phyloP scores from a whole-genome alignment of 2,329 filamentous ascomycete species.

The Macroventuria anomochaeta region DNA sequence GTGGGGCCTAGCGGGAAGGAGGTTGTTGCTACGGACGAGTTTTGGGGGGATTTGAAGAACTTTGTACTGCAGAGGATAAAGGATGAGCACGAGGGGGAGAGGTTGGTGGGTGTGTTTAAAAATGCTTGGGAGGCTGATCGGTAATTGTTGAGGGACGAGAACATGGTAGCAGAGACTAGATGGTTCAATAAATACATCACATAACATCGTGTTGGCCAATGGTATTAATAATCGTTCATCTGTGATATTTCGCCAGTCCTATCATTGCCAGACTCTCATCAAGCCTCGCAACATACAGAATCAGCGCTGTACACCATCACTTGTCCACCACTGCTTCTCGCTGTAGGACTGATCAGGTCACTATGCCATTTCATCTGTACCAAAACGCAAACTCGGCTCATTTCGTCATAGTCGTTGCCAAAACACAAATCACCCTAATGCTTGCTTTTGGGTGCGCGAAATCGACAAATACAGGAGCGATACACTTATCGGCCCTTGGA shows the following conservation, averaged over 20 bases:
- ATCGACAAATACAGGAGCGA: slow-evolving; percentile 20
- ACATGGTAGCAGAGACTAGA: neutral
- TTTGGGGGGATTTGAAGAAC: slow-evolving; percentile 84
- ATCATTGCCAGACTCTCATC: slow-evolving; percentile 22
- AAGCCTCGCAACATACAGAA: slow-evolving; percentile 23
- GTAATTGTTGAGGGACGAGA: slow-evolving; percentile 7
- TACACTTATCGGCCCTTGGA: slow-evolving; percentile 58
- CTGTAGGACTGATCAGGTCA: slow-evolving; percentile 3
- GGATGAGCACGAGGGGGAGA: slow-evolving; percentile 69
- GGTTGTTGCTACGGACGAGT: slow-evolving; percentile 72
- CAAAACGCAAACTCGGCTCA: slow-evolving; percentile 25
- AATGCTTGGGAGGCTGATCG: slow-evolving; percentile 66
- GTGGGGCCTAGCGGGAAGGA: slow-evolving; percentile 64
- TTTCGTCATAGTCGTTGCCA: slow-evolving; percentile 29
- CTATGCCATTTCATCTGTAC: slow-evolving; percentile 20
- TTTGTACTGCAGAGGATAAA: slow-evolving; percentile 81
- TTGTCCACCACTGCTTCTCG: neutral
- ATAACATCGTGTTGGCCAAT: slow-evolving; percentile 9
- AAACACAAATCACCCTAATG: slow-evolving; percentile 22
- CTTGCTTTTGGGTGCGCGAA: slow-evolving; percentile 28
- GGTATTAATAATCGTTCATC: slow-evolving; percentile 27
- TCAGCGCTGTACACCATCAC: slow-evolving; percentile 17
- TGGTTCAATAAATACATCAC: slow-evolving; percentile 1
- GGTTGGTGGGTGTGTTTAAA: slow-evolving; percentile 72
- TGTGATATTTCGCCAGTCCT: slow-evolving; percentile 32